phyloP scores from a whole-genome alignment of 2,329 filamentous ascomycete species.

The Apiospora rasikravindrae region DNA sequence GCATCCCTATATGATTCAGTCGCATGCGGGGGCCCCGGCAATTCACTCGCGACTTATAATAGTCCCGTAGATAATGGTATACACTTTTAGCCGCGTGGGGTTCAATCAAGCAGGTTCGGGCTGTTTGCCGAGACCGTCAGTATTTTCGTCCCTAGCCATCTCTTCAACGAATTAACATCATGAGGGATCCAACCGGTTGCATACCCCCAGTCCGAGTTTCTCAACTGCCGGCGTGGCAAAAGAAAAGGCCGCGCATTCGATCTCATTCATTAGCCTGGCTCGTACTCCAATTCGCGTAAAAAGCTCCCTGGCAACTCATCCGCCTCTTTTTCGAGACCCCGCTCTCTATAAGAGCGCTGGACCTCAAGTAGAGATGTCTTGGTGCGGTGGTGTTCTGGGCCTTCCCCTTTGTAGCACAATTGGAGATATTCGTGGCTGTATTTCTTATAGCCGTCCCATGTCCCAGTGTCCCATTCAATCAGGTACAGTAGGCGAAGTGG shows the following conservation, averaged over 20 bases:
- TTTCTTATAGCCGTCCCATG: background rate
- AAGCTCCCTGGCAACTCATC: background rate
- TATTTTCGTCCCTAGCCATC: background rate
- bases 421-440: background rate
- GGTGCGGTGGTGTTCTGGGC: background rate
- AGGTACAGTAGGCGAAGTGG: background rate
- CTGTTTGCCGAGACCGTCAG: background rate
- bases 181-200: background rate
- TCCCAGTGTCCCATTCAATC: background rate
- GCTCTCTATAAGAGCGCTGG: background rate
- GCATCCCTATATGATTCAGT: background rate
- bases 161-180: background rate
- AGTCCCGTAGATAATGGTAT: background rate
- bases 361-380: background rate
- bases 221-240: background rate
- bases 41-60: conserved; percentile 4
- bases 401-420: background rate
- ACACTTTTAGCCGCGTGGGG: conserved; percentile 1
- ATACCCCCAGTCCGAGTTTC: background rate
- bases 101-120: background rate
- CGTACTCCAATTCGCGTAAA: background rate
- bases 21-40: conserved; percentile 11
- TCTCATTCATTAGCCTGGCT: background rate
- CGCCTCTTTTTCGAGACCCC: background rate
- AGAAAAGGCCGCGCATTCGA: background rate